Evolutionary conservation across 208 protist genomes (phyloP), one percentile per base, ranked within the genome.

Genomic region (Perkinsela sp.): DNA sequence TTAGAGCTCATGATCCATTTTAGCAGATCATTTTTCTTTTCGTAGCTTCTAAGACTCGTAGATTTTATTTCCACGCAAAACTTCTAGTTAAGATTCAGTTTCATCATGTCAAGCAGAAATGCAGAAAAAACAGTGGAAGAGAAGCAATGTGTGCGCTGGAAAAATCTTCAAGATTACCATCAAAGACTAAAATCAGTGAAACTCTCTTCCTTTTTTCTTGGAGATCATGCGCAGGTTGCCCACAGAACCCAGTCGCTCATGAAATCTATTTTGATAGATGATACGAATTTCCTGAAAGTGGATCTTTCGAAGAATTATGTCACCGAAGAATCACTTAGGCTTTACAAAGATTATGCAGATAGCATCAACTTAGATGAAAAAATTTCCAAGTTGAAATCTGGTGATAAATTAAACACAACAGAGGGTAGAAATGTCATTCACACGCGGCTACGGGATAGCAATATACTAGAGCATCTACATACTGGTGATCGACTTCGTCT

Each of bases 281-380:
- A 85, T 66, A 77, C 76, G 71, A 84, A 85, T 48, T 83, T 96
- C 67, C 72, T 96, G 31, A 82, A 97, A 30, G 71, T 89, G 28
- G 95, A 98, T 79, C 97, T 92, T 73, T 94, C 86, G 48, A 98
- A 98, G 74, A 90, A 95, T 48, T 77, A 85, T 66, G 87, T 96
- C 71, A 92, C 84, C 48, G 87, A 96, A 66, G 83, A 95, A 74
- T 88, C 94, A 1, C 80, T 93, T 70, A 72, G 78, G 32, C 80
- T 90, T 0, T 77, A 97, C 0, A 32, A 90, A 30, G 74, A 77
- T 16, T 73, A 97, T 1, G 88, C 85, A 13, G 79, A 91, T 66
- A 77, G 87, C 67, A 72, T 80, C n/a, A 80, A 83, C 28, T 80
- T 92, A 67, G 80, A 80, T 13, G 75, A 76, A 1, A 83, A 87